Conservation (phyloP, 371 early-diverging fungal genomes). For the Sporodiniella umbellata region DNA sequence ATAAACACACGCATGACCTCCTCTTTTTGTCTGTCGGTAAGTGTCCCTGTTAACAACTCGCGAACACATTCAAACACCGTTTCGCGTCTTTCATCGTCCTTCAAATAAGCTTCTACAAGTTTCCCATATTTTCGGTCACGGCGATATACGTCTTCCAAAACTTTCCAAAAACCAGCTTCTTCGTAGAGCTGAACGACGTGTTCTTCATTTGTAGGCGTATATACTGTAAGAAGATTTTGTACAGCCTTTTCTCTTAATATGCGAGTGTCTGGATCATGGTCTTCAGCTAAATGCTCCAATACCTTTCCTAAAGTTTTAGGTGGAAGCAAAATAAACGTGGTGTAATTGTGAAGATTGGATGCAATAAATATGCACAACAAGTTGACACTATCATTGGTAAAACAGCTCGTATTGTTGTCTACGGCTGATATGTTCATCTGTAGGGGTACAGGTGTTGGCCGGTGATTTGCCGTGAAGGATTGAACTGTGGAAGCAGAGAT, state of each 20-base stretch:
- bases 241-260: constrained; percentile 72
- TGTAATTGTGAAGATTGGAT: constrained; percentile 61
- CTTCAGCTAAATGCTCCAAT: constrained; percentile 51
- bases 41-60: constrained; percentile 45
- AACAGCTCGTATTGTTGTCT: constrained; percentile 11
- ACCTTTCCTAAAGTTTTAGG: constrained; percentile 58
- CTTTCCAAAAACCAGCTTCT: constrained; percentile 69
- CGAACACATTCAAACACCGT: constrained; percentile 62
- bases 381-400: constrained; percentile 41
- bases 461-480: constrained; percentile 22
- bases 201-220: constrained; percentile 57
- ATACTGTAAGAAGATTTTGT: constrained; percentile 59
- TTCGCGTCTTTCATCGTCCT: constrained; percentile 56
- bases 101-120: constrained; percentile 64
- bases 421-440: constrained; percentile 11
- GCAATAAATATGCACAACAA: constrained; percentile 70
- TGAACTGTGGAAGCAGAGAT: constrained; percentile 42
- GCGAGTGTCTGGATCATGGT: constrained; percentile 47
- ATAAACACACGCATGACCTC: constrained; percentile 61
- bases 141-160: constrained; percentile 65
- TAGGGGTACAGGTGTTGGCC: constrained; percentile 3
- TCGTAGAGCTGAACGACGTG: constrained; percentile 58
- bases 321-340: constrained; percentile 60
- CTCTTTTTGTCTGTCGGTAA: constrained; percentile 54
- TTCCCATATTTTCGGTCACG: constrained; percentile 62